Conservation (phyloP, 495 filamentous ascomycete species). For the Hyaloscypha finlandica region DNA sequence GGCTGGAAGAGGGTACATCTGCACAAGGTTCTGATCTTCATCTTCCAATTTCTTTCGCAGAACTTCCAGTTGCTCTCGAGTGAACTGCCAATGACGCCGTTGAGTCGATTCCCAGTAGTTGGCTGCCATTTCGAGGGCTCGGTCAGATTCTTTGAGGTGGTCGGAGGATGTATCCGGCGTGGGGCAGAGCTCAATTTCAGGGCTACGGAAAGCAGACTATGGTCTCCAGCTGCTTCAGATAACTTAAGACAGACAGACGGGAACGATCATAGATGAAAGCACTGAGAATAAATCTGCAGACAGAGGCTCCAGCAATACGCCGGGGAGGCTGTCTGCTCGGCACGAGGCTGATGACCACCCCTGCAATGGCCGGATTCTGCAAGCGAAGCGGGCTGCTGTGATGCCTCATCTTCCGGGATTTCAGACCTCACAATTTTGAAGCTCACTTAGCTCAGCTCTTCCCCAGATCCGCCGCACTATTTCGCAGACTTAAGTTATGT, state of each 20-base stretch:
- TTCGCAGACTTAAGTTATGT: background rate
- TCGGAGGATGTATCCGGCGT: no score
- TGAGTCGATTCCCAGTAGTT: conserved; percentile 98
- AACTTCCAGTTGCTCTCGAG: conserved; percentile 72
- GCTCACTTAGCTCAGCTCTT: background rate
- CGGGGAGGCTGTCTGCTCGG: background rate
- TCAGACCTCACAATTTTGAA: conserved; percentile 1
- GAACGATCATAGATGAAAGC: background rate
- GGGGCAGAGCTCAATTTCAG: no score
- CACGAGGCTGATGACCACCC: background rate
- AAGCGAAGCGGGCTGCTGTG: background rate
- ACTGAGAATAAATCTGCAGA: background rate
- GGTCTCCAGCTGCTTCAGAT: background rate
- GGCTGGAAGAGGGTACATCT: conserved; percentile 80
- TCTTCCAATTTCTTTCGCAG: conserved; percentile 73
- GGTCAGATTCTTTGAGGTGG: no score
- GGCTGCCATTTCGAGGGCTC: conserved; percentile 70
- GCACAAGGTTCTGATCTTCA: conserved; percentile 67
- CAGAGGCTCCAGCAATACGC: background rate
- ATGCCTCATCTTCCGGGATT: background rate
- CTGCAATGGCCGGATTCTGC: background rate
- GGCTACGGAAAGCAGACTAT: background rate
- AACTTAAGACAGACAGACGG: background rate
- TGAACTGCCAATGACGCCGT: conserved; percentile 85
- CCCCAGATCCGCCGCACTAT: background rate